Base-by-base conservation (phyloP, 1,284 basidiomycete genomes). In the Ustanciosporium gigantosporum region DNA sequence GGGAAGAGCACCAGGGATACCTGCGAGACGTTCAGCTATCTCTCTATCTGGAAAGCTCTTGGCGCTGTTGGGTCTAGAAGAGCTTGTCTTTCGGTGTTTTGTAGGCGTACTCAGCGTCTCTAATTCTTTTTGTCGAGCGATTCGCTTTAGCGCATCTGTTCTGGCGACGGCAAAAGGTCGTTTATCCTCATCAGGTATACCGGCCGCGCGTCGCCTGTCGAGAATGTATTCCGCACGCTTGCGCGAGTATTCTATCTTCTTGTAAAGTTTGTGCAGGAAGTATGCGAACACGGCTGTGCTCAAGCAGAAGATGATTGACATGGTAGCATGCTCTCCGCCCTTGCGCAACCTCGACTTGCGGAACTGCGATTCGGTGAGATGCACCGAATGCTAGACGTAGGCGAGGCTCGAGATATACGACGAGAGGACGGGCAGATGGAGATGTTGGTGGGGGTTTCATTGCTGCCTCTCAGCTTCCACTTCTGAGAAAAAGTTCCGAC, bases 121-220 rank as follows among this genome's bases (percentile, higher is more conserved):
- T n/a, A 42, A 38, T 16, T 25, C 36, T 20, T 27, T 31, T n/a
- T 64, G 42, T 24, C 64, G 55, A 0, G 34, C 39, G 31, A 32
- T 55, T 4, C 55, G 44, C 14, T 46, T 39, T 14, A 67, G 47
- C 7, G 66, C 60, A 43, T 56, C 65, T 0, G 55, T 48, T 16
- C 59, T 38, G 4, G 68, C 68, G 31, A 61, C 38, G 0, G 55
- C 59, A 25, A 70, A 70, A 0, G 68, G 68, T 15, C 68, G 41
- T 4, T 47, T 19, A 25, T 70, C 68, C 19, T 55, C 48, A 34
- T 70, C 68, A 5, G 64, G 65, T 25, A 70, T 70, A 9, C 68
- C 68, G 9, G 68, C 68, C 21, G 55, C 65, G 19, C 68, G 44
- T 34, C 68, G 45, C 34, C 60, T 51, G 7, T 58, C 60, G 27